Percentiles rank a stretch among this genome's conserved stretches.
phyloP scores from a whole-genome alignment of 495 filamentous ascomycete species.

The Daldinia grandis region DNA sequence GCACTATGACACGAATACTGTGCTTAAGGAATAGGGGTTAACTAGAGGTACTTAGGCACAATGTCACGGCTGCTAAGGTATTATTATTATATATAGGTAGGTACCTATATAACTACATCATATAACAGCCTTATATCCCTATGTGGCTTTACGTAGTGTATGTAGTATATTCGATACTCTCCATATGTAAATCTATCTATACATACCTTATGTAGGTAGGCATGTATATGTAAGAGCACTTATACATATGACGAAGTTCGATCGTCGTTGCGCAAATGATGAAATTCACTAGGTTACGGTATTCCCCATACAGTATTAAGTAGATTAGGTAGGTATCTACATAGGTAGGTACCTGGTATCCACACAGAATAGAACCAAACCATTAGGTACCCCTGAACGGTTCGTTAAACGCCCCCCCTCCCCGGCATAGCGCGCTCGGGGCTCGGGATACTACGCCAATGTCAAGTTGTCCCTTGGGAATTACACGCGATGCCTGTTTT shows the following conservation, averaged over 20 bases:
- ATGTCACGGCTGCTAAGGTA: not conserved
- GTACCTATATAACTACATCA: no score
- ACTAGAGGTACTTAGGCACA: constrained; percentile 14
- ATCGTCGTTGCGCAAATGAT: not conserved
- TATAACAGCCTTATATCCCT: not conserved
- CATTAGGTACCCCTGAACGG: not conserved
- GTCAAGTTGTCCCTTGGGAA: not conserved
- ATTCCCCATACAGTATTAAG: not conserved
- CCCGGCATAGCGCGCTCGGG: not conserved
- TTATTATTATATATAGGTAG: not conserved
- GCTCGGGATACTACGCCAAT: not conserved
- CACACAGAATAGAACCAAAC: not conserved
- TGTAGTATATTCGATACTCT: not conserved
- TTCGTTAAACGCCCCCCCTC: no score
- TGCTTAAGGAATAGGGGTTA: not conserved
- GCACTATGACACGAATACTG: not conserved
- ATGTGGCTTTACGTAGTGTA: not conserved
- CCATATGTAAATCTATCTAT: not conserved
- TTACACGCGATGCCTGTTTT: not conserved
- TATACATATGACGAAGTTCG: not conserved
- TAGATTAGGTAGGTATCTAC: no score
- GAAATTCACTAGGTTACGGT: not conserved
- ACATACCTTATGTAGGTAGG: not conserved
- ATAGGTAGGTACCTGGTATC: no score
- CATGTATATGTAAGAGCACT: not conserved